Evolutionary conservation across 257 asterid species (phyloP).

Genomic region (Cynanchum wilfordii): DNA sequence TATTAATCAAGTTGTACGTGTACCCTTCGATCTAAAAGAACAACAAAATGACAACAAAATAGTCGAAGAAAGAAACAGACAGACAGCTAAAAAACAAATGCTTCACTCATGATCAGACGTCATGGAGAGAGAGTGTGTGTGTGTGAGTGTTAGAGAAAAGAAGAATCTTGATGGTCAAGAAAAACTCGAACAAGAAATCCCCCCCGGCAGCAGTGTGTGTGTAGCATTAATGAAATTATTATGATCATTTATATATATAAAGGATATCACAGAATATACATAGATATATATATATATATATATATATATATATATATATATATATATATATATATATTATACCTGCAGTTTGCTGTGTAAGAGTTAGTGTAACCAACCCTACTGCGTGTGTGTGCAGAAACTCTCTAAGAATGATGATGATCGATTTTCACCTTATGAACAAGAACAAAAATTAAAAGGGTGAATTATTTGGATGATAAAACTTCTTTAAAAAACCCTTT

Average conservation of each 20-base stretch:
- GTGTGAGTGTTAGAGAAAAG: neutral
- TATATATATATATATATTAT: neutral
- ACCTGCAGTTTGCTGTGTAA: slow-evolving; percentile 3
- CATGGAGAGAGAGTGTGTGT: neutral
- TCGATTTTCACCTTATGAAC: slow-evolving; percentile 7
- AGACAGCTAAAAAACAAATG: neutral
- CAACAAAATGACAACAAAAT: neutral
- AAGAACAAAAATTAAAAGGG: slow-evolving; percentile 3
- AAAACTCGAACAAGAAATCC: slow-evolving; percentile 3
- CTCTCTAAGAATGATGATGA: neutral
- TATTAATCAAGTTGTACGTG: too few relatives aligned
- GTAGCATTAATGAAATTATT: neutral
- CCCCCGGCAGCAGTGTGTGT: neutral
- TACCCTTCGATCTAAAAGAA: neutral
- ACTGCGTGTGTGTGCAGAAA: neutral
- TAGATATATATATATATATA: too few relatives aligned
- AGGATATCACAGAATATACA: neutral
- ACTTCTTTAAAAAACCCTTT: slow-evolving; percentile 5
- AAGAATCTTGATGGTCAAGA: slow-evolving; percentile 21
- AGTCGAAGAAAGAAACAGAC: slow-evolving; percentile 6
- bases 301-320: too few relatives aligned
- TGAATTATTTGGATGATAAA: neutral
- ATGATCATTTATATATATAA: neutral
- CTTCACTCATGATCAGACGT: neutral
- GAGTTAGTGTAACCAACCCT: too few relatives aligned